Base-by-base conservation (phyloP, 345 rosid genomes). In the Hibiscus tridactylites region DNA sequence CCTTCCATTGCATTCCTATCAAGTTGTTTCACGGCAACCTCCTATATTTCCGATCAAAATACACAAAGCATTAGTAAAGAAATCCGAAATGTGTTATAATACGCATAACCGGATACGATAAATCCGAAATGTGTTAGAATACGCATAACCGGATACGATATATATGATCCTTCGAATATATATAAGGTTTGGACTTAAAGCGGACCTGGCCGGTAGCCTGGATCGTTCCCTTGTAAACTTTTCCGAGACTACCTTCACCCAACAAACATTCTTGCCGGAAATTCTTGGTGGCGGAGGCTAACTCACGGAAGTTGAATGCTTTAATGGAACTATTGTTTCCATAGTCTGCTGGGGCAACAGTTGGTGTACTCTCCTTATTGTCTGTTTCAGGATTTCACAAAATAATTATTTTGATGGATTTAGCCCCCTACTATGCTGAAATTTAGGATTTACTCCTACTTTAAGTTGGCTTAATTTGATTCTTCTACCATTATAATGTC, bases 221-320 rank as follows among this genome's bases (percentile, higher is more conserved):
- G 74, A 92, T 81, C 35, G 86, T 85, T 24, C 61, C 61, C 61
- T 58, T 58, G 61, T 58, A 58, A 58, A 58, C 61, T 24, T 24
- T 58, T 15, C 61, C 61, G 7, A 58, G 33, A 24, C 33, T 12
- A 12, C 61, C 61, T 58, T 58, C 61, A 10, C 61, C 31, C 31
- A 92, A 17, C 49, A 90, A 83, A 76, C 85, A 83, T 69, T 87
- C 97, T 24, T 85, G 88, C 1, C 86, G 83, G 79, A 92, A 92
- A 75, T 90, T 92, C 76, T 78, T 87, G 15, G 97, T 92, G 5
- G 96, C 96, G 2, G 94, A 26, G 16, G 91, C 91, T 12, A 92
- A 74, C 66, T 92, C 97, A 1, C 91, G 86, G 74, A 92, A 88
- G 33, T 83, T 85, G 58, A 88, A 83, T 33, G 69, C 31, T 54